A percentile compares a stretch with the other conserved stretches of the same genome.
phyloP scores from a whole-genome alignment of 495 filamentous ascomycete species.

The Melanomma pulvis-pyrius region DNA sequence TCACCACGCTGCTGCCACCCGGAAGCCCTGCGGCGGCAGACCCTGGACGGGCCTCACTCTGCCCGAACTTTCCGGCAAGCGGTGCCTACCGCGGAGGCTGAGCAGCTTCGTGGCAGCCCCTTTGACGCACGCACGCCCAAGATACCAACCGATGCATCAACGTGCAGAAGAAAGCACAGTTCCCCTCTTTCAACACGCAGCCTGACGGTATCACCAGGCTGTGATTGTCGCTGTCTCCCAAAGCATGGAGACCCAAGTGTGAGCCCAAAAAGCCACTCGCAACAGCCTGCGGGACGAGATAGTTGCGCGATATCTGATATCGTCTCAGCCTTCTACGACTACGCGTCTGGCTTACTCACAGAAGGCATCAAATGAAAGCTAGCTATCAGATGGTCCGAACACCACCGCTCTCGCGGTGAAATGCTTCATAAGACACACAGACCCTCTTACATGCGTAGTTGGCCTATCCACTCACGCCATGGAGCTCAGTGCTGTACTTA shows the following conservation, averaged over 20 bases:
- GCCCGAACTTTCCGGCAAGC: slow-evolving; percentile 10
- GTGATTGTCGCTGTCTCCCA: not conserved
- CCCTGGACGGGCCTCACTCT: not conserved
- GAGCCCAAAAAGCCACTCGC: not conserved
- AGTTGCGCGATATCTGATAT: not conserved
- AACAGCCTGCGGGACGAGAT: not conserved
- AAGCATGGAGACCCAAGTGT: not conserved
- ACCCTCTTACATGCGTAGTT: not conserved
- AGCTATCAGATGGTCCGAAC: not conserved
- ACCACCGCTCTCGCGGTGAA: not conserved
- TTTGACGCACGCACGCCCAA: not conserved
- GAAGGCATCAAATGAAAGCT: not conserved
- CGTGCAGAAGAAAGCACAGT: not conserved
- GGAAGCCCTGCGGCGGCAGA: slow-evolving; percentile 1
- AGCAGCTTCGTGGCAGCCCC: not conserved
- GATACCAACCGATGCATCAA: not conserved
- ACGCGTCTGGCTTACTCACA: slow-evolving; percentile 15
- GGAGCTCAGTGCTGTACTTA: not conserved
- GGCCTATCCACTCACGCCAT: not conserved
- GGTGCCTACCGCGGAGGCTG: slow-evolving; percentile 5
- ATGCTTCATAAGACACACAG: slow-evolving; percentile 7
- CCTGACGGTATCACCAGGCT: not conserved
- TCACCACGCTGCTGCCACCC: not conserved
- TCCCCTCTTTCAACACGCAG: not conserved
- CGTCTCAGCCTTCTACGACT: slow-evolving; percentile 4